Evolutionary conservation across 169 alveolate species (phyloP).

Genomic region (Plasmodium vinckei): DNA sequence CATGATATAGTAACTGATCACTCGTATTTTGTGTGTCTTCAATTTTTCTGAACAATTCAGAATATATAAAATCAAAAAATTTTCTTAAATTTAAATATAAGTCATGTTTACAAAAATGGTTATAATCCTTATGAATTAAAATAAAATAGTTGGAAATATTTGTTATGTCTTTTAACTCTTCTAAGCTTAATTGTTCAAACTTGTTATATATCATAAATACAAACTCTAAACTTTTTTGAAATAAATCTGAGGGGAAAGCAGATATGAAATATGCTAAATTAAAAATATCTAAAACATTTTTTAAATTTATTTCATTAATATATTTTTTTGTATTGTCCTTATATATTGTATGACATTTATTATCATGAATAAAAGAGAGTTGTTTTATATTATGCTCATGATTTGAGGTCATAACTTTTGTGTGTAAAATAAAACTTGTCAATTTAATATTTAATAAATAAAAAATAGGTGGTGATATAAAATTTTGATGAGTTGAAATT

Average conservation of each 20-base stretch:
- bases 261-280: slow-evolving; percentile 18
- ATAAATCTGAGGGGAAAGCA: not conserved
- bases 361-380: not conserved
- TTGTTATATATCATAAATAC: slow-evolving; percentile 17
- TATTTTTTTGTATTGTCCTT: not conserved
- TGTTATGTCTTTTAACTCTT: slow-evolving; percentile 23
- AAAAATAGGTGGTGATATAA: slow-evolving; percentile 33
- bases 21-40: not conserved
- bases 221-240: slow-evolving; percentile 21
- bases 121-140: slow-evolving; percentile 33
- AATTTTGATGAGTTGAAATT: slow-evolving; percentile 36
- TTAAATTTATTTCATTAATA: not conserved
- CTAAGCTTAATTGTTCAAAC: slow-evolving; percentile 1
- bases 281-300: slow-evolving; percentile 12
- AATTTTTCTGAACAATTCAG: slow-evolving; percentile 1
- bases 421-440: slow-evolving; percentile 4
- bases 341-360: not conserved
- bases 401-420: no score
- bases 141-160: slow-evolving; percentile 30
- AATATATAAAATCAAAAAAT: slow-evolving; percentile 14
- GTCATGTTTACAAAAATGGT: not conserved
- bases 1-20: no score
- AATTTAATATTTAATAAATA: slow-evolving; percentile 34
- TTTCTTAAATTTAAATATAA: slow-evolving; percentile 6
- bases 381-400: not conserved